phyloP scores from a whole-genome alignment of 192 early-diverging fungal species.

The Coemansia sp. region DNA sequence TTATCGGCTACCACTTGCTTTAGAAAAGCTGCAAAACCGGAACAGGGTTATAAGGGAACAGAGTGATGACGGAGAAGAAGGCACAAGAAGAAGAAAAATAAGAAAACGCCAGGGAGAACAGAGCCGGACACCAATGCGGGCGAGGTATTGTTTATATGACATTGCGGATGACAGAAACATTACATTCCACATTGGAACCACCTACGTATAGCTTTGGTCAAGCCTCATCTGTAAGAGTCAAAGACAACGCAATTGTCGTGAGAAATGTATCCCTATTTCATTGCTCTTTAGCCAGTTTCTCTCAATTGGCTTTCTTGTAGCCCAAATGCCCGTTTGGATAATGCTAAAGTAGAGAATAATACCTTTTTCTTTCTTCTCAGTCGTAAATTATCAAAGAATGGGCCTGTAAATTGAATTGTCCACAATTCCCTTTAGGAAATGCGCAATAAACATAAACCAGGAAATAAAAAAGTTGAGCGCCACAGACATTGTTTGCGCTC shows the following conservation, averaged over 20 bases:
- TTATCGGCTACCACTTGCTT: slow-evolving; percentile 4
- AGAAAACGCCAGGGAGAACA: slow-evolving; percentile 2
- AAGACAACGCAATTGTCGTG: not conserved
- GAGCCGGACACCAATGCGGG: not conserved
- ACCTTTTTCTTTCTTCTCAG: not conserved
- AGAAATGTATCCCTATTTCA: not conserved
- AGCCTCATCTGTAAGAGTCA: not conserved
- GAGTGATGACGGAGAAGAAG: slow-evolving; percentile 3
- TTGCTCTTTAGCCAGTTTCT: not conserved
- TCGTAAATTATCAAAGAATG: slow-evolving; percentile 3
- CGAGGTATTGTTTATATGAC: not conserved
- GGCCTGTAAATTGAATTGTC: not conserved
- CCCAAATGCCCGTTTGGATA: not conserved
- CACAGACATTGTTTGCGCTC: not conserved
- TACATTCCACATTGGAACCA: not conserved
- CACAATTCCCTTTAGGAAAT: not conserved
- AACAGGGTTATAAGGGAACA: not conserved
- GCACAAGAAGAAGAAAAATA: not conserved
- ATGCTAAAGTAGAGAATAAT: not conserved
- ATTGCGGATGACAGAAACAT: not conserved
- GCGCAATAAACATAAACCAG: not conserved
- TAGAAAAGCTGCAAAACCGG: not conserved
- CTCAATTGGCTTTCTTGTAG: not conserved
- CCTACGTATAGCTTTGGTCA: not conserved
- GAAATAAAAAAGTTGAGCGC: not conserved